Conservation (phyloP, 2,329 filamentous ascomycete species). For the Onygenales sp. region DNA sequence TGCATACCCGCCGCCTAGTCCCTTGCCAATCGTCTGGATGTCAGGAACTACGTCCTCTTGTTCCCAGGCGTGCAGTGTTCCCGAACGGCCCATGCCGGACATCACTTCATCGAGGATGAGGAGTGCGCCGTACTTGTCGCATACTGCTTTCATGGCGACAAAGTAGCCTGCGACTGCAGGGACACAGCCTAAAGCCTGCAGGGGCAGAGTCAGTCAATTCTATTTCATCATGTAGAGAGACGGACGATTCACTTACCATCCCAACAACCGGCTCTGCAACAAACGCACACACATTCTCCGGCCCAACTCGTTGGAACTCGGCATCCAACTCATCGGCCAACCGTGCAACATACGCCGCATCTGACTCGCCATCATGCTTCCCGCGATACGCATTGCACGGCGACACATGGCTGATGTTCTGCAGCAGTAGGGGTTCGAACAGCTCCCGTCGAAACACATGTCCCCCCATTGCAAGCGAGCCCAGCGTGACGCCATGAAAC, state of each 20-base stretch:
- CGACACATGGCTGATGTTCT: constrained; percentile 52
- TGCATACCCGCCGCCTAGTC: constrained; percentile 47
- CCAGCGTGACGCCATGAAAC: constrained; percentile 64
- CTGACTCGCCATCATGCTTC: constrained; percentile 42
- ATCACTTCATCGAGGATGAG: constrained; percentile 75
- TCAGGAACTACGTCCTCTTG: constrained; percentile 50
- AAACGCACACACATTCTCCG: constrained; percentile 60
- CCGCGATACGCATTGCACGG: constrained; percentile 59
- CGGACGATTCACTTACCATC: constrained; percentile 40
- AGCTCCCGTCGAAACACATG: constrained; percentile 50
- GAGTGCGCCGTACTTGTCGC: constrained; percentile 60
- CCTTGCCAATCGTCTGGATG: constrained; percentile 52
- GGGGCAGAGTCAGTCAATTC: not conserved
- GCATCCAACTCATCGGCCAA: constrained; percentile 56
- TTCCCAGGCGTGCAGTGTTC: constrained; percentile 51
- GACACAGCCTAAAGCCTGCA: constrained; percentile 57
- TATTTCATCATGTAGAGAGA: too few relatives aligned
- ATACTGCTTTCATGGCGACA: constrained; percentile 56
- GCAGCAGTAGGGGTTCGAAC: constrained; percentile 51
- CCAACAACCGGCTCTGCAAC: constrained; percentile 65
- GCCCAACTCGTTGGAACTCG: constrained; percentile 55
- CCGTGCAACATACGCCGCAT: constrained; percentile 50
- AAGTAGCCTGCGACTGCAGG: constrained; percentile 60
- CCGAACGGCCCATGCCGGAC: constrained; percentile 53
- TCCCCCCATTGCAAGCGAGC: constrained; percentile 55